Evolutionary conservation across 2,329 filamentous ascomycete genomes (phyloP), one percentile per base, ranked within the genome.

Genomic region (Apiospora saccharicola): DNA sequence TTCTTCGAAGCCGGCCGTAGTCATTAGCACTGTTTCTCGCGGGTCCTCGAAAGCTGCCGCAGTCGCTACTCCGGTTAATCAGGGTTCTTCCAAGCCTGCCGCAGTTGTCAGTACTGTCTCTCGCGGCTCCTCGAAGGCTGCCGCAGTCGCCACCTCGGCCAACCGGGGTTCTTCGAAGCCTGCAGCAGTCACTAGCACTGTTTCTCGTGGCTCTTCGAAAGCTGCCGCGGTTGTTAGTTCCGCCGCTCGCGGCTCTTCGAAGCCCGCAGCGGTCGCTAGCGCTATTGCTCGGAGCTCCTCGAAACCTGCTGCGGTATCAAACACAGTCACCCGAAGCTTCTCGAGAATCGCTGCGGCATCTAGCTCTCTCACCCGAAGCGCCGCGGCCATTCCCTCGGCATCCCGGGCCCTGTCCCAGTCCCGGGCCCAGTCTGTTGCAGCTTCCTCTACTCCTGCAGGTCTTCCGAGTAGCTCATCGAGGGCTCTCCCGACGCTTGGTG

Each of bases 371-470:
- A 37, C 30, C 3, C 30, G 34, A n/a, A 64, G 57, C 34, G 37
- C 53, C 53, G 53, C 53, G 16, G 53, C 53, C 16, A 61, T 37
- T 30, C 16, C 30, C 30, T 61, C 22, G 34, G 57, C 26, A 30
- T 30, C 26, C 26, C 26, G 26, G 26, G 26, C 26, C 26, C 26
- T 30, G 26, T 30, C 26, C 26, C 26, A 2, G 22, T 64, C 57
- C 57, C 57, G 34, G 34, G n/a, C 57, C 19, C 57, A 64, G 10
- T n/a, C 57, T 64, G 41, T 46, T 43, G 67, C 22, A 6, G 41
- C 67, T 46, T 34, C 67, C 41, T 68, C 67, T 19, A 30, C 37
- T 67, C 24, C 64, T 44, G 64, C 30, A 13, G 34, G 12, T 61
- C 24, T 30, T 3, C 16, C n/a, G n/a, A 19, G 30, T 12, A 61